Evolutionary conservation across 1,284 basidiomycete genomes (phyloP), one percentile per base, ranked within the genome.

Genomic region (Pascua guehoae): DNA sequence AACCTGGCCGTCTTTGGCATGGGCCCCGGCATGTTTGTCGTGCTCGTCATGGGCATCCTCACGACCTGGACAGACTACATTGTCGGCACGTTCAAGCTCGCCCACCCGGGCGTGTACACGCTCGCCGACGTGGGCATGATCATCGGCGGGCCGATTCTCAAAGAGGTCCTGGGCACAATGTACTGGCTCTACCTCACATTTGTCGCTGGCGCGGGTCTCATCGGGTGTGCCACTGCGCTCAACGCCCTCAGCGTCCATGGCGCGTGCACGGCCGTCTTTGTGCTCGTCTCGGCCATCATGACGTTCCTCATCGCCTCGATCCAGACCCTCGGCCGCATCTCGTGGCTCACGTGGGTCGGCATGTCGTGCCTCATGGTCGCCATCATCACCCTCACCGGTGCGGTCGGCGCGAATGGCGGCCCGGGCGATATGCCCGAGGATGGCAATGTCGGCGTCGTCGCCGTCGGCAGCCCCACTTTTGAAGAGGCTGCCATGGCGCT

Each of bases 1-100:
- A 32, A 32, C 24, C 24, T 32, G 24, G 24, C 24, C 24, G 24
- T 32, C 24, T 32, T 49, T 14, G 47, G 47, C 18, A 81, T 84
- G 58, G 81, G 84, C 57, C 82, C 82, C 2, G 82, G 81, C 10
- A 70, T 83, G 14, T 73, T 83, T 39, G 65, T 84, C 50, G 81
- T 83, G 48, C 10, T 74, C 18, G 61, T 65, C 41, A 63, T 76
- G 12, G 74, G 65, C n/a, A 49, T 50, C 24, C 65, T 75, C 51
- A 71, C 66, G 5, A 71, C 72, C 14, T 76, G 24, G 24, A 32
- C 24, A 32, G 24, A 32, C 24, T 32, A 32, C 24, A 32, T 32
- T 32, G 63, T 74, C 14, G 71, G 72, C 16, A 48, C 53, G 7
- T 74, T 76, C 68, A 69, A 70, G 60, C 40, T 60, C 8, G 59